Base-by-base conservation (phyloP, 768 basidiomycete genomes). In the Rhodosporidiobolus odoratus region DNA sequence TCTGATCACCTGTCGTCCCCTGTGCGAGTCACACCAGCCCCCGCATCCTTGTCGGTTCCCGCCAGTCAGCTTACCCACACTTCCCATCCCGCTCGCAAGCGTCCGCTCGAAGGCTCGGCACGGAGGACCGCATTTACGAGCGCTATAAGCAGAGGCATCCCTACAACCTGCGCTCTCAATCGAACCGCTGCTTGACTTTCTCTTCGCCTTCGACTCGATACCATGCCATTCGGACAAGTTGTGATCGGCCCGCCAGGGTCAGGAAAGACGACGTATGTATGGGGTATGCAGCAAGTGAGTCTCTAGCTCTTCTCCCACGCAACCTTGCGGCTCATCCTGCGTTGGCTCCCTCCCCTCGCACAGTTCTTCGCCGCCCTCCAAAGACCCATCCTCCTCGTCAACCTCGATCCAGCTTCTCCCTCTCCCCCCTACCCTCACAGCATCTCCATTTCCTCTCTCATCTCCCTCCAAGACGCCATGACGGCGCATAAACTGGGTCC, bases 321-420 rank as follows among this genome's bases (percentile, higher is more conserved):
- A 35, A 27, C 7, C 15, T n/a, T 0, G 16, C 40, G 25, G 23
- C 19, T 30, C 40, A 43, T 58, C 52, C 52, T 32, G 9, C 5
- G 5, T 9, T 9, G 35, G 35, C 53, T 52, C 38, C 27, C 4
- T 62, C 27, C 32, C 21, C 34, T 50, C 66, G 3, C 68, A 40
- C 66, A 83, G 80, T 88, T 98, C 25, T 89, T 95, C 77, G 87
- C 86, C 19, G 95, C 92, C 3, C 85, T 98, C 48, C 81, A 85
- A 35, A 86, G 95, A 0, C 92, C 92, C 3, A 88, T 97, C 53
- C 86, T 90, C 43, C 84, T 98, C 72, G 88, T 98, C 68, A 99
- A 98, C 81, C 85, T 99, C 65, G 96, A 99, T 78, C 95, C 96
- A 0, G 96, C 96, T 30, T 93, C 95, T 77, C 88, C 90, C 66